Percentiles rank a stretch among this genome's conserved stretches.
phyloP scores from a whole-genome alignment of 2,329 filamentous ascomycete species.

The Exophiala bonariae region DNA sequence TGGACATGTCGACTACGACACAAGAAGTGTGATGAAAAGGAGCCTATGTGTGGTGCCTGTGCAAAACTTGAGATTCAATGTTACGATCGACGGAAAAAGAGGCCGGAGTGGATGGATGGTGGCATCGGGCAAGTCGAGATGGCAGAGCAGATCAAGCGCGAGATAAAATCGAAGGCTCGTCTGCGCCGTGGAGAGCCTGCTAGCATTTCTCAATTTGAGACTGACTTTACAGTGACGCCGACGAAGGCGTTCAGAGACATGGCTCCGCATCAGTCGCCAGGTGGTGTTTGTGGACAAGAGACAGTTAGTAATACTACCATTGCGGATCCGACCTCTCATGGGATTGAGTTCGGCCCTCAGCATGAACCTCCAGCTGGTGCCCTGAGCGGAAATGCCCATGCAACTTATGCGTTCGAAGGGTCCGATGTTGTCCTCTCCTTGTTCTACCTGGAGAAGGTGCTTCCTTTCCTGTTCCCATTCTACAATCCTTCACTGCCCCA shows the following conservation, averaged over 20 bases:
- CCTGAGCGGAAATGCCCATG: too few species aligned
- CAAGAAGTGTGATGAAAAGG: slow-evolving; percentile 61
- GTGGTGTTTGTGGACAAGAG: too few species aligned
- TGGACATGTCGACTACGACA: slow-evolving; percentile 63
- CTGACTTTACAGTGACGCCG: too few species aligned
- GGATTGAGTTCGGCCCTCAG: not conserved
- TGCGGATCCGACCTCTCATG: slow-evolving; percentile 4
- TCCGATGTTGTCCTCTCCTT: slow-evolving; percentile 46
- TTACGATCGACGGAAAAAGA: slow-evolving; percentile 50
- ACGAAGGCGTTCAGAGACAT: too few species aligned
- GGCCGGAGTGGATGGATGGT: slow-evolving; percentile 61
- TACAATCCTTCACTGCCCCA: slow-evolving; percentile 58
- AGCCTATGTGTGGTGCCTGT: slow-evolving; percentile 55
- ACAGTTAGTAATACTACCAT: slow-evolving; percentile 10
- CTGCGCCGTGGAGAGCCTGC: slow-evolving; percentile 37
- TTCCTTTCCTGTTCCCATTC: slow-evolving; percentile 64
- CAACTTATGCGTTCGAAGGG: slow-evolving; percentile 5
- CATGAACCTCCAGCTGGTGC: too few species aligned
- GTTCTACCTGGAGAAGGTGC: slow-evolving; percentile 63
- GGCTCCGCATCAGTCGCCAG: too few species aligned
- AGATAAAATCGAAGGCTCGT: slow-evolving; percentile 57
- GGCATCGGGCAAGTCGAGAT: slow-evolving; percentile 51
- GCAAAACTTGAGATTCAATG: slow-evolving; percentile 57
- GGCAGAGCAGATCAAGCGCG: slow-evolving; percentile 55
- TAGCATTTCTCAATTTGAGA: slow-evolving; percentile 3